Base-by-base conservation (phyloP, 2,329 filamentous ascomycete genomes). In the Paecilomyces variotii region DNA sequence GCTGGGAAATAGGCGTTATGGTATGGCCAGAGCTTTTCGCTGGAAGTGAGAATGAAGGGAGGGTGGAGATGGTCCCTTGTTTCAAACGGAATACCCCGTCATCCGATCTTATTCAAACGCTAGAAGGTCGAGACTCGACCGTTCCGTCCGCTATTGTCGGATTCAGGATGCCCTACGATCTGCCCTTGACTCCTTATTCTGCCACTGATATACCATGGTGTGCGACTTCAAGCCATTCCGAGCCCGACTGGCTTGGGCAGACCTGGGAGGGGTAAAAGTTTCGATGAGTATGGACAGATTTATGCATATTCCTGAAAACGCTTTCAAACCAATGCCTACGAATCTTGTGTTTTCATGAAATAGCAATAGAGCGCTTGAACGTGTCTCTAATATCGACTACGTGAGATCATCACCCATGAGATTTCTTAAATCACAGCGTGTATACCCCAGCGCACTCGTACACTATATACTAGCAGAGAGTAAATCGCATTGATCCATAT, bases 1-100 rank as follows among this genome's bases (percentile, higher is more conserved):
- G 89, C 30, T 96, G 87, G 78, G 91, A 96, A 71, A 82, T 90
- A 32, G 91, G 91, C 0, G 89, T 96, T 1, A 70, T 96, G 53
- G 81, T 96, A 0, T 95, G 91, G 89, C 91, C 91, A 0, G 84
- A 69, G 24, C 65, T 85, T 27, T 81, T 79, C 53, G 62, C 60
- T 11, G 67, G 27, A 34, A 25, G 55, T 27, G n/a, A 56, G 25
- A 52, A 49, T 25, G 34, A 53, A 6, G 26, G 32, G 7, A 63
- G 59, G 0, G 79, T 80, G 0, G 68, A 71, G 4, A 94, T 96
- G 88, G 76, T 87, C 1, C 84, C 85, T 1, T 84, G 83, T 0
- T 93, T 92, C 71, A 79, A 81, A 60, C 79, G 69, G 2, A 87
- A 94, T 70, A 45, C 68, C 63, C 50, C 50, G 25, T 28, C 50